Evolutionary conservation across 1,284 basidiomycete genomes (phyloP).

Genomic region (Pseudozyma pruni): DNA sequence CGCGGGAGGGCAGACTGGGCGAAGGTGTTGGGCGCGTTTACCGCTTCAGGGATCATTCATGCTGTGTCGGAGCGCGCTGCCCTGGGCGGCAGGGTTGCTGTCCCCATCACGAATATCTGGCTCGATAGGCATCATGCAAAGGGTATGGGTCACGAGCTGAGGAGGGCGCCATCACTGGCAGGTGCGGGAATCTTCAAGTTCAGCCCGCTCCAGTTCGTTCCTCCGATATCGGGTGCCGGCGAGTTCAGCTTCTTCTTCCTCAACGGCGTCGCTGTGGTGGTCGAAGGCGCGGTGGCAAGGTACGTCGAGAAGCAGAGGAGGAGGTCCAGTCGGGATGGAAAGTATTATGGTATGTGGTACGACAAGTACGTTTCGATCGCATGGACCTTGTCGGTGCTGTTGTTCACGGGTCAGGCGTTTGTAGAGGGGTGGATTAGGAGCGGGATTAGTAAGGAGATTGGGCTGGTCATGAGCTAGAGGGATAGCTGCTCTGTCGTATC

Average conservation of each 20-base stretch:
- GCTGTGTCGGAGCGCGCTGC: slow-evolving; percentile 48
- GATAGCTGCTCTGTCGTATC: no score
- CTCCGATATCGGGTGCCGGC: slow-evolving; percentile 45
- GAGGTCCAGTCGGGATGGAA: slow-evolving; percentile 6
- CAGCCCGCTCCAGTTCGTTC: slow-evolving; percentile 40
- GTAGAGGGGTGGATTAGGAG: slow-evolving; percentile 54
- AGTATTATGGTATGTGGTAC: slow-evolving; percentile 42
- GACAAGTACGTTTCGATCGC: slow-evolving; percentile 30
- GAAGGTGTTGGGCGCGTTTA: slow-evolving; percentile 53
- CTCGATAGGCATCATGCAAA: slow-evolving; percentile 30
- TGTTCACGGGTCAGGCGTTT: slow-evolving; percentile 51
- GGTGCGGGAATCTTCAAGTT: slow-evolving; percentile 5
- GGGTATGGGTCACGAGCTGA: slow-evolving; percentile 41
- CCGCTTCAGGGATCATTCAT: slow-evolving; percentile 49
- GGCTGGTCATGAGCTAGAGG: slow-evolving; percentile 17
- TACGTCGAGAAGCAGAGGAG: slow-evolving; percentile 26
- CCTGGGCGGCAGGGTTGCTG: slow-evolving; percentile 42
- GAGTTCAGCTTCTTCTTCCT: slow-evolving; percentile 55
- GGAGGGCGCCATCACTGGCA: not conserved
- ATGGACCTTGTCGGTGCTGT: slow-evolving; percentile 47
- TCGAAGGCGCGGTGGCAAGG: slow-evolving; percentile 39
- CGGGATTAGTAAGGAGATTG: slow-evolving; percentile 37
- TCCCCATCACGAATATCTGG: slow-evolving; percentile 48
- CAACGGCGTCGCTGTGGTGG: slow-evolving; percentile 52
- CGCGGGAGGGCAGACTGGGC: slow-evolving; percentile 52